Conservation (phyloP, 2,329 filamentous ascomycete species). For the Pyricularia sp. region DNA sequence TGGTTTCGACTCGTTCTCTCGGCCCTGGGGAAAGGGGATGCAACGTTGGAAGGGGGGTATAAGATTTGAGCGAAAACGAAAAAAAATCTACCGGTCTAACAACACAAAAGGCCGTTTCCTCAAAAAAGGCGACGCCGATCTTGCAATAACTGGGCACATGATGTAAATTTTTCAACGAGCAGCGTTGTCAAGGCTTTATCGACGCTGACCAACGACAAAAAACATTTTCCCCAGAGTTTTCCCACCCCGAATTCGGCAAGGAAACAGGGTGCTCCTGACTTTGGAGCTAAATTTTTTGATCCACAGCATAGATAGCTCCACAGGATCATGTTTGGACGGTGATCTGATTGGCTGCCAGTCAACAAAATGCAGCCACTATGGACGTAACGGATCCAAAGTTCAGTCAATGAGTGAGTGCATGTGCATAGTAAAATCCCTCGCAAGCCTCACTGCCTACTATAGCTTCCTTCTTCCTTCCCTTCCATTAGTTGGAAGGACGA, state of each 20-base stretch:
- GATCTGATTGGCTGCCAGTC: neutral
- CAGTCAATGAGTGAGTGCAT: neutral
- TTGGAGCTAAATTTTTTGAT: neutral
- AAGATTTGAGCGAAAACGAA: neutral
- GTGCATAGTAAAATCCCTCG: neutral
- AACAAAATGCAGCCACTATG: neutral
- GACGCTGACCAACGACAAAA: neutral
- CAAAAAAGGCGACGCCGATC: neutral
- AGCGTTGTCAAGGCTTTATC: neutral
- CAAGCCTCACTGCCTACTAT: neutral
- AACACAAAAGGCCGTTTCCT: neutral
- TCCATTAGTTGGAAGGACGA: no score
- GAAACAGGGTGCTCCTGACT: neutral
- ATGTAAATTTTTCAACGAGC: neutral
- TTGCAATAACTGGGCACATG: neutral
- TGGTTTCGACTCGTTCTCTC: neutral
- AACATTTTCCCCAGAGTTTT: neutral
- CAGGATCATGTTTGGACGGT: neutral
- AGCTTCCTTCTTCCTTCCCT: no score
- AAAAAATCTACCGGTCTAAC: neutral
- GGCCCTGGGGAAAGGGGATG: neutral
- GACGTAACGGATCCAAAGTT: no score
- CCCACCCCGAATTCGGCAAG: neutral
- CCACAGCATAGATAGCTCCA: neutral
- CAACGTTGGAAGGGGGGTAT: neutral